phyloP scores from a whole-genome alignment of 148 eudicot genomes.

The Agrostemma githago region DNA sequence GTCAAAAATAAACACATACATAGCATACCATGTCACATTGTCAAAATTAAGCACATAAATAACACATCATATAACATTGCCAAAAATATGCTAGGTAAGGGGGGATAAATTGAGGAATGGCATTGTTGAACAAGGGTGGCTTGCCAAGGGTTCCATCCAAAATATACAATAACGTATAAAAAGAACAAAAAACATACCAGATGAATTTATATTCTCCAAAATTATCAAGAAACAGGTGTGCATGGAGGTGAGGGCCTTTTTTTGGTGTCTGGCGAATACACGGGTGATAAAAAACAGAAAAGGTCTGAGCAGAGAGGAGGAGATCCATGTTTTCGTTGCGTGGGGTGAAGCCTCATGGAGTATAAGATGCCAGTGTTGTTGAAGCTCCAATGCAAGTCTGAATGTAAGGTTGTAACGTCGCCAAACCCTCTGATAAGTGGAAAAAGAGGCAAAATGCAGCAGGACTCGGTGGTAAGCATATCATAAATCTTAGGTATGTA shows the following conservation, averaged over 20 bases:
- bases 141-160: too few relatives aligned
- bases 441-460: slow-evolving; percentile 1
- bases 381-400: slow-evolving; percentile 52
- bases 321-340: slow-evolving; percentile 48
- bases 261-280: slow-evolving; percentile 37
- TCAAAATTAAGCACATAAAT: background rate
- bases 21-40: background rate
- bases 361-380: slow-evolving; percentile 51
- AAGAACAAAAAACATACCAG: slow-evolving; percentile 32
- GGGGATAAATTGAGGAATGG: background rate
- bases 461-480: background rate
- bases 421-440: slow-evolving; percentile 69
- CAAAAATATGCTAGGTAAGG: background rate
- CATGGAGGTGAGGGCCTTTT: slow-evolving; percentile 51
- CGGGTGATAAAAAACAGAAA: slow-evolving; percentile 64
- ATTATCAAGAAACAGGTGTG: slow-evolving; percentile 57
- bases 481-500: background rate
- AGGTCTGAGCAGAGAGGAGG: slow-evolving; percentile 56
- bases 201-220: slow-evolving; percentile 56
- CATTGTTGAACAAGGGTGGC: background rate
- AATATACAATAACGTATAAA: background rate
- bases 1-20: background rate
- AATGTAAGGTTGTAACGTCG: slow-evolving; percentile 52
- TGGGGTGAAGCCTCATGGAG: slow-evolving; percentile 27
- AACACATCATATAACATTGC: background rate